Percentiles rank a stretch among this genome's conserved stretches.
Conservation (phyloP, 805 yeast genomes). For the Candida nanaspora region DNA sequence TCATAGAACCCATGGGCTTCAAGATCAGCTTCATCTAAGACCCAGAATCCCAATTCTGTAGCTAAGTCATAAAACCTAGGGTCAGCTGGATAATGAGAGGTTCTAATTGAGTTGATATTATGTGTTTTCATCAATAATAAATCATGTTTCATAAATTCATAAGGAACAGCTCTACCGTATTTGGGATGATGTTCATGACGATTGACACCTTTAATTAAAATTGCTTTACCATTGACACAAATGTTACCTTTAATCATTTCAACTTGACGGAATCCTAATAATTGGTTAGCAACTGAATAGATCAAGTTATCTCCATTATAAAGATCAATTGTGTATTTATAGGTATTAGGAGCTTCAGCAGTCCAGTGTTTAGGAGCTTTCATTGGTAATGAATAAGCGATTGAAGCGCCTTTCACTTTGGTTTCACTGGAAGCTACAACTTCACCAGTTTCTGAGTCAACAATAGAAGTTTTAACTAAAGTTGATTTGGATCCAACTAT, state of each 20-base stretch:
- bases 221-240: constrained; percentile 22
- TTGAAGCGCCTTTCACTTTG: no score
- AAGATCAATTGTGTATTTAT: constrained; percentile 14
- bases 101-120: constrained; percentile 29
- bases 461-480: not conserved
- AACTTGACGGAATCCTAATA: constrained; percentile 23
- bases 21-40: constrained; percentile 30
- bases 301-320: constrained; percentile 3
- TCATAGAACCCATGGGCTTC: constrained; percentile 30
- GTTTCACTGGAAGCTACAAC: not conserved
- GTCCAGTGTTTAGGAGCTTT: constrained; percentile 24
- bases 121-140: constrained; percentile 25
- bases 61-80: constrained; percentile 26
- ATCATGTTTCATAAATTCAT: constrained; percentile 25
- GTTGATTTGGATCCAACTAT: not conserved
- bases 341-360: constrained; percentile 27
- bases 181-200: constrained; percentile 29
- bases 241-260: constrained; percentile 21
- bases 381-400: constrained; percentile 4
- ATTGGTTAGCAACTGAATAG: constrained; percentile 13
- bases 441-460: not conserved
- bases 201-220: constrained; percentile 27
- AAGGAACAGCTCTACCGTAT: constrained; percentile 28
- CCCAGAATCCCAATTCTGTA: constrained; percentile 27
- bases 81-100: constrained; percentile 31